phyloP scores from a whole-genome alignment of 257 asterid genomes.

The Anisodus acutangulus region DNA sequence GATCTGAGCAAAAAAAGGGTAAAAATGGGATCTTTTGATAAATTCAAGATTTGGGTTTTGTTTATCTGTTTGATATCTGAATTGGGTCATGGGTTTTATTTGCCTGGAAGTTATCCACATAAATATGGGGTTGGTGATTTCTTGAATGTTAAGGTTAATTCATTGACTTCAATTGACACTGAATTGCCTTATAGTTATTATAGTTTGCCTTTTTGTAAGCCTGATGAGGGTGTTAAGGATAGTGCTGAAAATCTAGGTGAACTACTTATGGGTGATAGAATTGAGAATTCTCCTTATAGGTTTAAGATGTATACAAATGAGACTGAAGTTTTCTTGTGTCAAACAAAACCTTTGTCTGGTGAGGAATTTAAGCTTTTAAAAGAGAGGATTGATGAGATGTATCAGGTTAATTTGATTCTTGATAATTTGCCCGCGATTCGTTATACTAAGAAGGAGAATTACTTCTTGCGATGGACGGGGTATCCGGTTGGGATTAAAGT shows the following conservation, averaged over 20 bases:
- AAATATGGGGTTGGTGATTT: slow-evolving; percentile 70
- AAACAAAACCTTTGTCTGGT: slow-evolving; percentile 66
- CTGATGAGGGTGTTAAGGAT: slow-evolving; percentile 75
- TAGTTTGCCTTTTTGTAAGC: slow-evolving; percentile 77
- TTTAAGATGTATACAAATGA: slow-evolving; percentile 81
- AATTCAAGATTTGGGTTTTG: slow-evolving; percentile 64
- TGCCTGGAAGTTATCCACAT: slow-evolving; percentile 93
- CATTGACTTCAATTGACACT: slow-evolving; percentile 84
- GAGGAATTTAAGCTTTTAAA: slow-evolving; percentile 72
- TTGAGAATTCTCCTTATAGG: slow-evolving; percentile 82
- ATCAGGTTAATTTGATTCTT: slow-evolving; percentile 81
- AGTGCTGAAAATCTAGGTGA: slow-evolving; percentile 89
- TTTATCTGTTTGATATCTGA: slow-evolving; percentile 45
- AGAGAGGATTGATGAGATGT: slow-evolving; percentile 86
- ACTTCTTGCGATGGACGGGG: slow-evolving; percentile 75
- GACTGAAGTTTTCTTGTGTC: slow-evolving; percentile 68
- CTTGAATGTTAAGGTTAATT: slow-evolving; percentile 82
- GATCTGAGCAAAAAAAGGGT: slow-evolving; percentile 53
- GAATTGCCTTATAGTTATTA: slow-evolving; percentile 83
- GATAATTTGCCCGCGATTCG: slow-evolving; percentile 87
- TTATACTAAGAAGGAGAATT: slow-evolving; percentile 71
- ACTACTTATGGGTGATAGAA: slow-evolving; percentile 93
- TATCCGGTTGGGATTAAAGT: slow-evolving; percentile 79
- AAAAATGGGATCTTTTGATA: slow-evolving; percentile 57
- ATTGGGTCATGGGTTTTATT: slow-evolving; percentile 76